phyloP scores from a whole-genome alignment of 805 yeast species.

The Yamadazyma paraphyllophila region DNA sequence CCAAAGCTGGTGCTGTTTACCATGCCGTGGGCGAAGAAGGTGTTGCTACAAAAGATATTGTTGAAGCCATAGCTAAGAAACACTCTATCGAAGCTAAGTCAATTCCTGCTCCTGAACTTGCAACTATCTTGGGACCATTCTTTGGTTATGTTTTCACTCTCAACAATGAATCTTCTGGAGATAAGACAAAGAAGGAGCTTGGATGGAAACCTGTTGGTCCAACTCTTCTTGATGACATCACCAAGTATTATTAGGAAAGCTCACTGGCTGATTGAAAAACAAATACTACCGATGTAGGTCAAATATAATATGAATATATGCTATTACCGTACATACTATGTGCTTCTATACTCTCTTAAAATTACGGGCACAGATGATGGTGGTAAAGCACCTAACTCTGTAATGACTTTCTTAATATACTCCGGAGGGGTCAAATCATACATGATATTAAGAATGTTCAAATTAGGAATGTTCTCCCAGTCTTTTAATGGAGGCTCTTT shows the following conservation, averaged over 20 bases:
- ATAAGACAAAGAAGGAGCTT: constrained; percentile 3
- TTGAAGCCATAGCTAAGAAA: constrained; percentile 4
- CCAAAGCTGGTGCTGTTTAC: not conserved
- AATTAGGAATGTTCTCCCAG: constrained; percentile 61
- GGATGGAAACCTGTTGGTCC: constrained; percentile 5
- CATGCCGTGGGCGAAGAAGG: constrained; percentile 4
- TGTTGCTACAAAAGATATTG: constrained; percentile 1
- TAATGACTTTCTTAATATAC: constrained; percentile 89
- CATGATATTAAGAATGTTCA: constrained; percentile 79
- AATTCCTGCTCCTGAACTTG: not conserved
- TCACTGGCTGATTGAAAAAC: no score
- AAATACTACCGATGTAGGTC: not conserved
- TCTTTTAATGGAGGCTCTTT: constrained; percentile 47
- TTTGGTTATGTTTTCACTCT: constrained; percentile 1
- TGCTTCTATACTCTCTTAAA: constrained; percentile 79
- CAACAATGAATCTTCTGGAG: constrained; percentile 1
- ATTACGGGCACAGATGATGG: constrained; percentile 98
- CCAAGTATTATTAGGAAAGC: constrained; percentile 3
- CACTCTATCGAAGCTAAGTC: not conserved
- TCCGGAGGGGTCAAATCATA: constrained; percentile 94
- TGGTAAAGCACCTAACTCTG: constrained; percentile 94
- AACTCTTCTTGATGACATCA: constrained; percentile 6
- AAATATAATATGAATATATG: not conserved
- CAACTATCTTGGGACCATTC: not conserved
- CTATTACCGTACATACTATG: not conserved